phyloP scores from a whole-genome alignment of 495 filamentous ascomycete genomes.

The Stereocaulon alpinum region DNA sequence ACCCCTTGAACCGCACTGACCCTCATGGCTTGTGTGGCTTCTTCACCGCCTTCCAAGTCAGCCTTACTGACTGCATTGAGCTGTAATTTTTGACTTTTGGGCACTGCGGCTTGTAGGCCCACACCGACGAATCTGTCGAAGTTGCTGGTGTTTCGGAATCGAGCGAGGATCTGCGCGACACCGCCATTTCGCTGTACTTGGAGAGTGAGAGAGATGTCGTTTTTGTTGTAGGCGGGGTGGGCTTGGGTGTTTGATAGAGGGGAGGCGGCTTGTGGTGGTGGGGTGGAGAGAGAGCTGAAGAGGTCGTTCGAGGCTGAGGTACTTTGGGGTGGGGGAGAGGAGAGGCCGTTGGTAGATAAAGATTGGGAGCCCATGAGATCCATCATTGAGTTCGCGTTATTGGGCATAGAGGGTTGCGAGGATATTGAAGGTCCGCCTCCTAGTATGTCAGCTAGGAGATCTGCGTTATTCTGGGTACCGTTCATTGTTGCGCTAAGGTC shows the following conservation, averaged over 20 bases:
- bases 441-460: constrained; percentile 80
- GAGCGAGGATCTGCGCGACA: constrained; percentile 63
- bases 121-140: constrained; percentile 57
- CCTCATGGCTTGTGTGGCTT: constrained; percentile 83
- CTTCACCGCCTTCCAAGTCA: constrained; percentile 64
- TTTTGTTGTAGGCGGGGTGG: constrained; percentile 73
- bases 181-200: constrained; percentile 70
- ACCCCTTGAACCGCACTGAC: constrained; percentile 76
- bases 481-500: constrained; percentile 28
- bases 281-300: constrained; percentile 33
- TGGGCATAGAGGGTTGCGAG: constrained; percentile 42
- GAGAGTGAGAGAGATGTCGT: constrained; percentile 69
- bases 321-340: constrained; percentile 30
- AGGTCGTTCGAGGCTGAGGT: constrained; percentile 41
- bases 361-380: constrained; percentile 56
- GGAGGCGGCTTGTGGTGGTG: constrained; percentile 37
- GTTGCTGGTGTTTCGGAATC: constrained; percentile 68
- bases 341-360: constrained; percentile 33
- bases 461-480: constrained; percentile 67
- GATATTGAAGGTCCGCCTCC: constrained; percentile 44
- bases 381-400: constrained; percentile 73
- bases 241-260: constrained; percentile 27
- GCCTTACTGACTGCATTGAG: constrained; percentile 73
- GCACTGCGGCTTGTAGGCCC: constrained; percentile 84
- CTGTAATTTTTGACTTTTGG: constrained; percentile 87